These are phyloP conservation scores for Clonostachys sp. DNA, from an alignment of 2,329 filamentous ascomycete genomes.

Conservation along the genomic window DNA sequence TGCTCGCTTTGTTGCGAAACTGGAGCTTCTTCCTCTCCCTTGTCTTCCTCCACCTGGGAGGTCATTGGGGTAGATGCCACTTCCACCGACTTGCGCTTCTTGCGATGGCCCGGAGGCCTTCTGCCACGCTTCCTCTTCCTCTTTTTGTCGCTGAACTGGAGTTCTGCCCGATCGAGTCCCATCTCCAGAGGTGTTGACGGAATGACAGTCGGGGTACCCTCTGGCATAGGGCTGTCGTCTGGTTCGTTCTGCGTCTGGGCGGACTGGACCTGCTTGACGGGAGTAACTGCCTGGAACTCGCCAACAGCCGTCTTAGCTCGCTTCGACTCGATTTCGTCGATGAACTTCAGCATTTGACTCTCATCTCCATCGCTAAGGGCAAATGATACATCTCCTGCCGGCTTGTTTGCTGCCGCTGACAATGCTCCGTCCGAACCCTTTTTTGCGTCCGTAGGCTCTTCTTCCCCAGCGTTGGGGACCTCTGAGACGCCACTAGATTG, in stretches of 20 bases:
- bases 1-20: neutral
- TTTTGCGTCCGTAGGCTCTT: conserved; percentile 45
- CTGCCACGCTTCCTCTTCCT: conserved; percentile 12
- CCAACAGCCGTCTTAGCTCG: neutral
- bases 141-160: conserved; percentile 15
- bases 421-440: conserved; percentile 30
- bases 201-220: neutral
- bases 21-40: neutral
- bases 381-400: conserved; percentile 24
- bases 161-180: neutral
- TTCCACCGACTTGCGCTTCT: conserved; percentile 18
- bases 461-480: conserved; percentile 35
- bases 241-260: no score
- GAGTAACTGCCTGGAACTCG: no score
- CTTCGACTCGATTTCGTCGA: conserved; percentile 42
- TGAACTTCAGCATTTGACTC: conserved; percentile 39
- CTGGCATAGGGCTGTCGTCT: neutral
- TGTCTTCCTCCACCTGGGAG: no score
- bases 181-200: neutral
- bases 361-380: conserved; percentile 39
- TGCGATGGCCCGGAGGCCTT: conserved; percentile 11
- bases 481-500: conserved; percentile 10
- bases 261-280: no score
- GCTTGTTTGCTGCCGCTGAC: neutral
- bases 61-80: no score